Conservation (phyloP, 2,329 filamentous ascomycete genomes). For the Talaromyces pinophilus region DNA sequence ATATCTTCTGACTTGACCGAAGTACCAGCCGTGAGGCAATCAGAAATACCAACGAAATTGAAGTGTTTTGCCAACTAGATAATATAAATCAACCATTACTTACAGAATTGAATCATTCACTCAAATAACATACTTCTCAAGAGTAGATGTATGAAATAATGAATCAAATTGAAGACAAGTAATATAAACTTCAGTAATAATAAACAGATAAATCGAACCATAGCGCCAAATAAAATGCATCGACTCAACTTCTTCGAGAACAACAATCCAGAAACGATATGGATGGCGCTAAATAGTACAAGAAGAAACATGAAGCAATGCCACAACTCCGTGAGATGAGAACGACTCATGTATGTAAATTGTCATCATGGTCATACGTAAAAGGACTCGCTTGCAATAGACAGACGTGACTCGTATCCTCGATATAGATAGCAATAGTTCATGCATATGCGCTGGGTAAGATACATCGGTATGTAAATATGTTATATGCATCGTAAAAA, state of each 20-base stretch:
- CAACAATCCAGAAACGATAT: not conserved
- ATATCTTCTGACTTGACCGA: not conserved
- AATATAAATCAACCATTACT: not conserved
- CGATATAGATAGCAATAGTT: not conserved
- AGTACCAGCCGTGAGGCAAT: not conserved
- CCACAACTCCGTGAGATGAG: constrained; percentile 10
- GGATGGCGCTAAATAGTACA: constrained; percentile 12
- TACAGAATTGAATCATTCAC: not conserved
- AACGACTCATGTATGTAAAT: not conserved
- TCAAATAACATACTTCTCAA: not conserved
- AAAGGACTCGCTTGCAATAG: constrained; percentile 7
- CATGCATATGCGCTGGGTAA: constrained; percentile 7
- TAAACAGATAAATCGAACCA: not conserved
- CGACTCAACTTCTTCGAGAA: not conserved
- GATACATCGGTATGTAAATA: constrained; percentile 6
- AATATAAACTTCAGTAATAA: not conserved
- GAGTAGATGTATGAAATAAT: not conserved
- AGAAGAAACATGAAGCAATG: constrained; percentile 12
- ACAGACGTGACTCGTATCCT: constrained; percentile 5
- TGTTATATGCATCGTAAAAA: constrained; percentile 13
- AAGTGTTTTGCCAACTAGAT: not conserved
- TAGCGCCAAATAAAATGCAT: constrained; percentile 10
- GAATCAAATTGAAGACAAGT: not conserved
- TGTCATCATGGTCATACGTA: constrained; percentile 10
- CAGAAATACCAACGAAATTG: not conserved